Percentiles rank a stretch among this genome's conserved stretches.
Evolutionary conservation across 108 stramenopile species (phyloP).

Genomic region (Skeletonema marinoi): DNA sequence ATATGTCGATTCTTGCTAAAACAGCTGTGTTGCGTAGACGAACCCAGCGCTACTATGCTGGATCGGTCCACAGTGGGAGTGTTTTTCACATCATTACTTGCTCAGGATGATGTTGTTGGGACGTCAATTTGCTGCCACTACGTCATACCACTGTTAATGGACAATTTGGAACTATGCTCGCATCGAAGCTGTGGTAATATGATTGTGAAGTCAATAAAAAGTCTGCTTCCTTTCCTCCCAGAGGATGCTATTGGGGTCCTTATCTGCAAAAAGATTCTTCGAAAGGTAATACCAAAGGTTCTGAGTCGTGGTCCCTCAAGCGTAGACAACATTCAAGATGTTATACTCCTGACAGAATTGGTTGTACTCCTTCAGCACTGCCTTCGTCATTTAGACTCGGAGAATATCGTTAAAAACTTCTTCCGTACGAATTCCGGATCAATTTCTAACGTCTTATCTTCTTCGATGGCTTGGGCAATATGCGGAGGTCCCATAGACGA

Average conservation of each 20-base stretch:
- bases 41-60: background rate
- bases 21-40: conserved; percentile 1
- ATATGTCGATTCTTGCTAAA: conserved; percentile 13
- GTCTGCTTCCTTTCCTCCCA: conserved; percentile 18
- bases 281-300: conserved; percentile 3
- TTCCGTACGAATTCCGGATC: conserved; percentile 16
- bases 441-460: background rate
- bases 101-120: conserved; percentile 20
- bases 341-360: conserved; percentile 9
- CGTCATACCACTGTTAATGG: conserved; percentile 8
- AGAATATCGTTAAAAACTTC: conserved; percentile 16
- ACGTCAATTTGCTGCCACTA: conserved; percentile 24
- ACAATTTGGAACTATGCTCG: conserved; percentile 13
- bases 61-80: background rate
- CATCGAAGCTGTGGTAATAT: conserved; percentile 3
- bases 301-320: background rate
- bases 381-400: conserved; percentile 22
- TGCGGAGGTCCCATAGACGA: background rate
- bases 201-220: conserved; percentile 14
- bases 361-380: conserved; percentile 17
- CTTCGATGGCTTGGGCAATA: background rate
- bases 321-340: background rate
- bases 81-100: conserved; percentile 15
- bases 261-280: conserved; percentile 20
- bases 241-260: conserved; percentile 23